A percentile compares a stretch with the other conserved stretches of the same genome.
Conservation (phyloP, 1,284 basidiomycete species). For the Sparassis latifolia region DNA sequence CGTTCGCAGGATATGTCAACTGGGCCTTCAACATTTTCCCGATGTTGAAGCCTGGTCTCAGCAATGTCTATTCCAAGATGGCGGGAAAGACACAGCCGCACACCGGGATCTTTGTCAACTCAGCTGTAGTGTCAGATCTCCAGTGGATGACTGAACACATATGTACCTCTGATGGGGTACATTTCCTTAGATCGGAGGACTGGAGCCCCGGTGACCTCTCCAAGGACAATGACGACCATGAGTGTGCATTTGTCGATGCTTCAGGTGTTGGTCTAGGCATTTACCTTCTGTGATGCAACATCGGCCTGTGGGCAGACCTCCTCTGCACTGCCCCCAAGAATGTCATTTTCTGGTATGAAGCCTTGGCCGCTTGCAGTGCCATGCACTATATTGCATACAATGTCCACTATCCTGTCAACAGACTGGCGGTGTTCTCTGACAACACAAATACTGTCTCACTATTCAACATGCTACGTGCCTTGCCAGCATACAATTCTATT, state of each 20-base stretch:
- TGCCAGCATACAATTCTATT: conserved; percentile 16
- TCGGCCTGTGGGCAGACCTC: background rate
- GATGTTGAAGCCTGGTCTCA: conserved; percentile 25
- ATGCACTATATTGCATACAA: conserved; percentile 3
- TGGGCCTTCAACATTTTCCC: conserved; percentile 37
- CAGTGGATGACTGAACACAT: conserved; percentile 19
- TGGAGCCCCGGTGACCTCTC: background rate
- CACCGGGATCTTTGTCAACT: conserved; percentile 25
- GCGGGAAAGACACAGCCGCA: conserved; percentile 15
- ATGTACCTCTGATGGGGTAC: background rate
- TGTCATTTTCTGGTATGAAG: conserved; percentile 9
- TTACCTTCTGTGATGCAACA: conserved; percentile 3
- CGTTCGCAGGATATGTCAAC: conserved; percentile 30
- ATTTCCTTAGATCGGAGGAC: background rate
- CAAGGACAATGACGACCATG: background rate
- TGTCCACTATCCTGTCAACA: background rate
- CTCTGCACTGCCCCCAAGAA: background rate
- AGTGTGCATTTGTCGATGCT: conserved; percentile 1
- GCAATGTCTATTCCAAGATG: conserved; percentile 30
- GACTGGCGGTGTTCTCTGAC: conserved; percentile 18
- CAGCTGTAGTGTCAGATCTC: conserved; percentile 19
- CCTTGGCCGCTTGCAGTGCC: conserved; percentile 5
- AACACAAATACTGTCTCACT: conserved; percentile 20
- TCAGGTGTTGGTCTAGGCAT: background rate
- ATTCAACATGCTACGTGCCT: conserved; percentile 15